Evolutionary conservation across 148 eudicot species (phyloP).

Genomic region (Rhododendron vialii): DNA sequence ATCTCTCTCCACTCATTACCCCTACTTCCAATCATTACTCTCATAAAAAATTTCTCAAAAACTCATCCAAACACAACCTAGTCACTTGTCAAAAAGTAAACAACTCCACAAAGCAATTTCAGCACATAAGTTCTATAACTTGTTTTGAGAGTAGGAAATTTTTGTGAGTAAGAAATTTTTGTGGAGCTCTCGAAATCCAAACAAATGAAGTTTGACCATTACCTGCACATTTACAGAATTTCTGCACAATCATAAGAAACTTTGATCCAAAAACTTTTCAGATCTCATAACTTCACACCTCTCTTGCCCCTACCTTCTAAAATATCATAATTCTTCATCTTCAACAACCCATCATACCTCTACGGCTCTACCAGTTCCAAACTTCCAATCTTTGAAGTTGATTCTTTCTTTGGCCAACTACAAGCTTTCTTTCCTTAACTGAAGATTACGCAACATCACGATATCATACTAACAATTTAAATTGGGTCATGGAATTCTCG

Average conservation of each 20-base stretch:
- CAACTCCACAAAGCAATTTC: no score
- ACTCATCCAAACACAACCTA: no score
- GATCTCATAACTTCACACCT: conserved; percentile 37
- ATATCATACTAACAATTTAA: conserved; percentile 27
- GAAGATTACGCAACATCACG: conserved; percentile 60
- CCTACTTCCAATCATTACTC: no score
- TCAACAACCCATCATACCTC: conserved; percentile 32
- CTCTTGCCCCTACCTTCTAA: conserved; percentile 17
- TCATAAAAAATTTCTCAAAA: no score
- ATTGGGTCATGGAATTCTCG: no score
- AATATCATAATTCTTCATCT: conserved; percentile 19
- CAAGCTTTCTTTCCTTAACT: conserved; percentile 84
- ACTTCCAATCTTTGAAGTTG: conserved; percentile 34
- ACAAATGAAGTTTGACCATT: conserved; percentile 42
- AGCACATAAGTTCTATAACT: no score
- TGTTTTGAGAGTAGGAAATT: no score
- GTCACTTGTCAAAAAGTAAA: no score
- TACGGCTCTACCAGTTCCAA: conserved; percentile 38
- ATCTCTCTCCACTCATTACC: no score
- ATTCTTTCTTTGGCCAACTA: conserved; percentile 74
- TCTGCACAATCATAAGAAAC: conserved; percentile 54
- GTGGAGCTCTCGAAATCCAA: neutral
- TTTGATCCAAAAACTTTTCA: conserved; percentile 46
- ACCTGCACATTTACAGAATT: conserved; percentile 61
- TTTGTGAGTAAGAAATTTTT: no score